Percentiles rank a stretch among this genome's conserved stretches.
These are phyloP conservation scores for Fusarium ramigenum DNA, from an alignment of 2,329 filamentous ascomycete genomes.

Conservation along the genomic window DNA sequence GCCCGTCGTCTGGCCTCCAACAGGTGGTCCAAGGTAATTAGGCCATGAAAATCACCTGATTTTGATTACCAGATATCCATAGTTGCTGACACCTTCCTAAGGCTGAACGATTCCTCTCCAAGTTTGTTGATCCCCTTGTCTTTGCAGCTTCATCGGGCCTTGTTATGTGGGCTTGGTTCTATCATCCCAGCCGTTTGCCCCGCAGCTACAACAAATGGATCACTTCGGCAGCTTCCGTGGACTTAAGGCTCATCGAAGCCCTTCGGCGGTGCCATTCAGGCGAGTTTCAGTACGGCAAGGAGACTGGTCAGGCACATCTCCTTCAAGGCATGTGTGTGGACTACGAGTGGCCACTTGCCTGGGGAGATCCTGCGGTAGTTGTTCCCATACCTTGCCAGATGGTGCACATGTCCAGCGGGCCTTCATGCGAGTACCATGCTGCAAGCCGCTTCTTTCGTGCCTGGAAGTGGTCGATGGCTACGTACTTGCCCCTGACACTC, in stretches of 20 bases:
- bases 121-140: slow-evolving; percentile 68
- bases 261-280: slow-evolving; percentile 73
- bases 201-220: slow-evolving; percentile 85
- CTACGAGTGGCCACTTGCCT: slow-evolving; percentile 72
- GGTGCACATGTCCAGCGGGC: slow-evolving; percentile 81
- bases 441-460: slow-evolving; percentile 72
- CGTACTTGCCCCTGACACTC: slow-evolving; percentile 80
- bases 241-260: slow-evolving; percentile 76
- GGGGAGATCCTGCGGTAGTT: slow-evolving; percentile 75
- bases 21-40: slow-evolving; percentile 58
- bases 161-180: slow-evolving; percentile 93
- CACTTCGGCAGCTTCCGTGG: slow-evolving; percentile 77
- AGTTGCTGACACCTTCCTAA: slow-evolving; percentile 33
- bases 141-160: slow-evolving; percentile 78
- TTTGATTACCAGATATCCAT: background rate
- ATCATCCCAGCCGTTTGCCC: slow-evolving; percentile 75
- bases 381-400: slow-evolving; percentile 83
- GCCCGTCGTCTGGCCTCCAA: slow-evolving; percentile 54
- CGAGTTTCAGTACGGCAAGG: slow-evolving; percentile 75
- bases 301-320: slow-evolving; percentile 75
- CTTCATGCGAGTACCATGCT: slow-evolving; percentile 79
- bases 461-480: slow-evolving; percentile 78
- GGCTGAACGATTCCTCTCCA: slow-evolving; percentile 49
- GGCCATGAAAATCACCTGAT: background rate
- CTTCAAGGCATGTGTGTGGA: slow-evolving; percentile 78